Evolutionary conservation across 2,329 filamentous ascomycete genomes (phyloP).

Genomic region (Aspergillus arachidicola): DNA sequence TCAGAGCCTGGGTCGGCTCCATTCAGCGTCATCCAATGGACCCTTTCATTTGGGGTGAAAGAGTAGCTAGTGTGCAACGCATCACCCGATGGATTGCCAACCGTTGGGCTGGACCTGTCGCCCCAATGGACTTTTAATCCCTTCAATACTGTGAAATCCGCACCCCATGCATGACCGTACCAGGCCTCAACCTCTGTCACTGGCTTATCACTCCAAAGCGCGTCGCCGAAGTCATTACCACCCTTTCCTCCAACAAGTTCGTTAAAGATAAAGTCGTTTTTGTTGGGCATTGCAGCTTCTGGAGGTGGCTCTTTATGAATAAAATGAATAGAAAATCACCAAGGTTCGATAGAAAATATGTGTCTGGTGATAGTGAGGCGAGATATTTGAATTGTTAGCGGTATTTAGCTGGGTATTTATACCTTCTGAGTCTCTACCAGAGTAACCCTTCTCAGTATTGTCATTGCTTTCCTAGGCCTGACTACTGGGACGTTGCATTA

Average conservation of each 20-base stretch:
- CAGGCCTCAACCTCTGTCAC: background rate
- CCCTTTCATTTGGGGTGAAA: background rate
- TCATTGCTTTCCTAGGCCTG: background rate
- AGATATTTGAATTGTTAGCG: background rate
- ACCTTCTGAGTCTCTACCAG: background rate
- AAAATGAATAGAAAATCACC: background rate
- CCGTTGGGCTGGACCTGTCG: background rate
- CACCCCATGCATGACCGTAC: background rate
- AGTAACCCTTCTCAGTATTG: background rate
- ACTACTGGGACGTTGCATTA: background rate
- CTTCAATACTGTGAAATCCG: background rate
- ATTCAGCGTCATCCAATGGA: background rate
- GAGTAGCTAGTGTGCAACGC: background rate
- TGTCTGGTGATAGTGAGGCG: background rate
- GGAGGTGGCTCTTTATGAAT: background rate
- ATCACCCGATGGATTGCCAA: background rate
- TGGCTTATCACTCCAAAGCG: background rate
- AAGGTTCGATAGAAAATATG: background rate
- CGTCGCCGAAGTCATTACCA: background rate
- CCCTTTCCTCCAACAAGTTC: background rate
- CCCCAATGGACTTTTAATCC: background rate
- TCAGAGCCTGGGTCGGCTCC: background rate
- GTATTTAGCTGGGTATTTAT: background rate
- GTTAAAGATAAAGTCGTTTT: background rate
- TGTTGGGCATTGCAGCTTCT: background rate